Conservation (phyloP, 192 early-diverging fungal species). For the Backusella liffmaniae region DNA sequence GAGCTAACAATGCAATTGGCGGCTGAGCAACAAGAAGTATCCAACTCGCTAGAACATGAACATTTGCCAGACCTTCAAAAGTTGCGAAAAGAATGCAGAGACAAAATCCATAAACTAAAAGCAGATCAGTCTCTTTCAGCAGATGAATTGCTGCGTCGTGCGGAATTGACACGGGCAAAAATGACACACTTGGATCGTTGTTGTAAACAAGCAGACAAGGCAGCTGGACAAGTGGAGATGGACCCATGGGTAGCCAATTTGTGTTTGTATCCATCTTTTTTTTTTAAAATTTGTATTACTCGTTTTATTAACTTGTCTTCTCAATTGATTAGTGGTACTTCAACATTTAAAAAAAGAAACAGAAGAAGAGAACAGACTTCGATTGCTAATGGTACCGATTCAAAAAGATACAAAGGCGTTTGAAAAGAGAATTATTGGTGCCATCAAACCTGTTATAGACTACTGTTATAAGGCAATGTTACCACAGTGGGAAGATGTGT, state of each 20-base stretch:
- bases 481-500: conserved; percentile 14
- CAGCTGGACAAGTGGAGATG: conserved; percentile 13
- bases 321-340: conserved; percentile 21
- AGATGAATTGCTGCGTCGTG: conserved; percentile 41
- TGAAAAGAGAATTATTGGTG: conserved; percentile 21
- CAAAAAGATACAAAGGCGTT: conserved; percentile 24
- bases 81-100: conserved; percentile 46
- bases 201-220: conserved; percentile 19
- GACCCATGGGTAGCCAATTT: conserved; percentile 39
- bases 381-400: conserved; percentile 18
- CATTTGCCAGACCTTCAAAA: conserved; percentile 33
- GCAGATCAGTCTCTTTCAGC: conserved; percentile 30
- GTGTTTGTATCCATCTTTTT: conserved; percentile 8
- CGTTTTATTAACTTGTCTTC: not conserved
- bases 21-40: not conserved
- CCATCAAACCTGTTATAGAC: conserved; percentile 19
- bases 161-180: conserved; percentile 37
- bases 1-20: not conserved
- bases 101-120: conserved; percentile 36
- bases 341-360: conserved; percentile 31
- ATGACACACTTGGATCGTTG: conserved; percentile 35
- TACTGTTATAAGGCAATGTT: conserved; percentile 8
- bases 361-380: conserved; percentile 38
- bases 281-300: not conserved
- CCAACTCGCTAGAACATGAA: conserved; percentile 3